Evolutionary conservation across 148 eudicot species (phyloP), one percentile per base, ranked within the genome.

Genomic region (Beta vulgaris): DNA sequence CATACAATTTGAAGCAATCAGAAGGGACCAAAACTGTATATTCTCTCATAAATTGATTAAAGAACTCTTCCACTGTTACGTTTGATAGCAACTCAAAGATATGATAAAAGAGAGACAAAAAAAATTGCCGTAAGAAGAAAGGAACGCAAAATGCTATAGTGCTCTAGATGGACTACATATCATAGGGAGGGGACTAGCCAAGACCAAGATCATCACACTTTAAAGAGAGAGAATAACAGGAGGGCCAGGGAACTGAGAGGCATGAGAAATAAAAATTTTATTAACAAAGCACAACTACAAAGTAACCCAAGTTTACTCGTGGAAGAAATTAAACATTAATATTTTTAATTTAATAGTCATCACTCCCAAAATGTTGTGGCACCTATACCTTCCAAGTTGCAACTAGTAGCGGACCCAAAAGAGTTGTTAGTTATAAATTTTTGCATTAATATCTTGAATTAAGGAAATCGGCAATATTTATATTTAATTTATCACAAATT

Each of bases 61-160:
- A 68, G 74, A 29, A 74, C 8, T 8, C 42, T 18, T 36, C 49
- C 73, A 72, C 32, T 37, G 43, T n/a, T n/a, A n/a, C n/a, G n/a
- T 44, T 37, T 73, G 74, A 57, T 15, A 73, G 75, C 80, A 62
- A 77, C 76, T 77, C 40, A 71, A 63, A 40, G 62, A 14, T n/a
- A n/a, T 25, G 31, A 57, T 3, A 23, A 29, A 42, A 58, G 69
- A 73, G 35, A 63, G 70, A 63, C 32, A 74, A 13, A 34, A 74
- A 43, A 74, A 25, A 51, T 34, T 79, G 77, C 68, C 73, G 62
- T 73, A 73, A 79, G 78, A 75, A 74, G 74, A 79, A 79, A 74
- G 78, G 69, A 79, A 79, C 73, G 51, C 55, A 6, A 43, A 73
- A 58, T 58, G 23, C 31, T 55, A 67, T 55, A 76, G 68, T 76